Evolutionary conservation across 108 stramenopile species (phyloP).

Genomic region (Aurantiochytrium sp.): DNA sequence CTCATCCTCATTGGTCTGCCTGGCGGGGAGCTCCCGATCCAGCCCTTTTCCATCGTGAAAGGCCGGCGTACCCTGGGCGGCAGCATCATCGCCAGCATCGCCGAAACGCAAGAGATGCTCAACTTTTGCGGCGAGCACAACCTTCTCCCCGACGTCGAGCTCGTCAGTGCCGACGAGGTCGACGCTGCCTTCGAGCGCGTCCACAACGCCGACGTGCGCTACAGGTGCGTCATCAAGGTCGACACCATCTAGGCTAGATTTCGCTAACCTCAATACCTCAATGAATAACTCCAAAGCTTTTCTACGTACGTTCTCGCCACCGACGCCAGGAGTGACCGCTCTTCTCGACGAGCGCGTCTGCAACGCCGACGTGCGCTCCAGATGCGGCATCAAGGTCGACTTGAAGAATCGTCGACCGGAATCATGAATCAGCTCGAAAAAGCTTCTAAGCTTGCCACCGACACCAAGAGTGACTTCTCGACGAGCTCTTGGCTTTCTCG

Average conservation of each 20-base stretch:
- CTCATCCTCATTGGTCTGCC: slow-evolving; percentile 41
- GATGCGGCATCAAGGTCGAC: too few species aligned
- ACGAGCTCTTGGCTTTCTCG: too few species aligned
- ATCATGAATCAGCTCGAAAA: too few species aligned
- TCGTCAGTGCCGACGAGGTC: slow-evolving; percentile 33
- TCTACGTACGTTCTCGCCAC: too few species aligned
- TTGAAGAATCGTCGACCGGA: too few species aligned
- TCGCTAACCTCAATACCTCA: too few species aligned
- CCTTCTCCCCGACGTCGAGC: slow-evolving; percentile 48
- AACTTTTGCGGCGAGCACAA: slow-evolving; percentile 57
- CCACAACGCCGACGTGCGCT: background rate
- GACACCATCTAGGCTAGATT: background rate
- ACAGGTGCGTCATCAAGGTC: slow-evolving; percentile 9
- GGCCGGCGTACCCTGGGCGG: slow-evolving; percentile 37
- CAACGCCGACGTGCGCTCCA: too few species aligned
- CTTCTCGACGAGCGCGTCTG: too few species aligned
- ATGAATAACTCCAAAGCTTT: too few species aligned
- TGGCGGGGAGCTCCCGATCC: background rate
- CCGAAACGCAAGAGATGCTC: slow-evolving; percentile 59
- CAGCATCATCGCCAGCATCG: slow-evolving; percentile 54
- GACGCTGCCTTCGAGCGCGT: background rate
- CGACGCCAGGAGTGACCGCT: too few species aligned
- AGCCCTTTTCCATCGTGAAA: slow-evolving; percentile 21
- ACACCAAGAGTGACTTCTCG: too few species aligned
- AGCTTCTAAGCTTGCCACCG: too few species aligned